phyloP scores from a whole-genome alignment of 208 protist species.

The Trypanosoma grayi region DNA sequence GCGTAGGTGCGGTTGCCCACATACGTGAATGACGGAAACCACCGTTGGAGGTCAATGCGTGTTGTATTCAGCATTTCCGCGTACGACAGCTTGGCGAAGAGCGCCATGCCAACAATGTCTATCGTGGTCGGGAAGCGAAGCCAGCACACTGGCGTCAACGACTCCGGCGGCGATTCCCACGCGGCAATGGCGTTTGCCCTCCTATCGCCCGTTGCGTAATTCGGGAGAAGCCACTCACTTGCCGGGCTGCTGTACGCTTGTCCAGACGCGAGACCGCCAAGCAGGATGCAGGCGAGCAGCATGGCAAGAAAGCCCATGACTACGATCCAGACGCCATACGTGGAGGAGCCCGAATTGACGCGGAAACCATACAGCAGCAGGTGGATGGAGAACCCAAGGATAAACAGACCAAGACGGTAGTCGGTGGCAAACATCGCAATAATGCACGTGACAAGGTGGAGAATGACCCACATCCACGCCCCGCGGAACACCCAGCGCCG shows the following conservation, averaged over 20 bases:
- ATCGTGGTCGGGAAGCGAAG: slow-evolving; percentile 28
- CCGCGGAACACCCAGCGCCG: slow-evolving; percentile 22
- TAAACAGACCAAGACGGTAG: slow-evolving; percentile 19
- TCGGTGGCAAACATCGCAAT: slow-evolving; percentile 12
- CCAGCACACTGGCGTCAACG: slow-evolving; percentile 39
- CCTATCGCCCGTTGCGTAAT: background rate
- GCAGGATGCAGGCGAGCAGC: slow-evolving; percentile 13
- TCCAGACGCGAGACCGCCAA: background rate
- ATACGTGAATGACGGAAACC: slow-evolving; percentile 50
- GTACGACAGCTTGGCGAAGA: slow-evolving; percentile 61
- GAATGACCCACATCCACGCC: slow-evolving; percentile 10
- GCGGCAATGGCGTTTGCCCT: background rate
- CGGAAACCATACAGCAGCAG: slow-evolving; percentile 12
- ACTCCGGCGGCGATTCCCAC: too few species aligned
- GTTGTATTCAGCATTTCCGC: slow-evolving; percentile 28
- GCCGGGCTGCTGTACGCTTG: slow-evolving; percentile 3
- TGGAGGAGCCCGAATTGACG: background rate
- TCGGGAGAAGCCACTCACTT: slow-evolving; percentile 1
- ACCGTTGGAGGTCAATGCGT: slow-evolving; percentile 37
- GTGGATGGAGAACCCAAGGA: slow-evolving; percentile 7
- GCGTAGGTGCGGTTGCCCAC: slow-evolving; percentile 1
- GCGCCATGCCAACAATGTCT: slow-evolving; percentile 52
- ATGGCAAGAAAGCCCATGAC: slow-evolving; percentile 2
- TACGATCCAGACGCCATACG: background rate
- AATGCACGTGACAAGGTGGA: slow-evolving; percentile 8